Conservation (phyloP, 2,329 filamentous ascomycete genomes). For the Thielaviopsis ethacetica region DNA sequence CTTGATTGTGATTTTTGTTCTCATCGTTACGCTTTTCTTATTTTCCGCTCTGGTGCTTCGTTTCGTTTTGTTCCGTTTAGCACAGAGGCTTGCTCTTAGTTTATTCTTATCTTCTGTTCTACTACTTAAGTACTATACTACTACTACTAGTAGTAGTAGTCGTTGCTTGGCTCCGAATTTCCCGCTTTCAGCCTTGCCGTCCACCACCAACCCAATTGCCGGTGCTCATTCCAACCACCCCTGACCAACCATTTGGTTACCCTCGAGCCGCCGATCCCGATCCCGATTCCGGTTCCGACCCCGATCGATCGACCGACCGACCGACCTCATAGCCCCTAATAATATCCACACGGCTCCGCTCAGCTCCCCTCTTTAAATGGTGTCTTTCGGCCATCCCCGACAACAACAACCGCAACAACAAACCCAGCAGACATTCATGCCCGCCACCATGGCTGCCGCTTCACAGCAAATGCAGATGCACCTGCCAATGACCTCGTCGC, state of each 20-base stretch:
- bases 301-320: not conserved
- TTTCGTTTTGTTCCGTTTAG: not conserved
- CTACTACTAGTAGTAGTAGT: too few species aligned
- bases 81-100: not conserved
- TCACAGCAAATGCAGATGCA: conserved; percentile 11
- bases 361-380: not conserved
- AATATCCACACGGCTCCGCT: not conserved
- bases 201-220: not conserved
- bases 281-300: not conserved
- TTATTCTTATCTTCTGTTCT: not conserved
- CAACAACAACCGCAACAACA: conserved; percentile 1
- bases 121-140: too few species aligned
- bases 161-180: not conserved
- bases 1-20: not conserved
- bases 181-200: not conserved
- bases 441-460: conserved; percentile 7
- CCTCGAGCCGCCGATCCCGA: not conserved
- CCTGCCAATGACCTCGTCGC: conserved; percentile 23
- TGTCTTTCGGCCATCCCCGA: not conserved
- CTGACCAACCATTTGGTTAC: not conserved
- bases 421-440: conserved; percentile 2
- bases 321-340: not conserved
- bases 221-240: not conserved
- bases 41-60: not conserved
- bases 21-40: not conserved